Percentiles rank a stretch among this genome's conserved stretches.
Conservation (phyloP, 768 basidiomycete genomes). For the Suillus cothurnatus region DNA sequence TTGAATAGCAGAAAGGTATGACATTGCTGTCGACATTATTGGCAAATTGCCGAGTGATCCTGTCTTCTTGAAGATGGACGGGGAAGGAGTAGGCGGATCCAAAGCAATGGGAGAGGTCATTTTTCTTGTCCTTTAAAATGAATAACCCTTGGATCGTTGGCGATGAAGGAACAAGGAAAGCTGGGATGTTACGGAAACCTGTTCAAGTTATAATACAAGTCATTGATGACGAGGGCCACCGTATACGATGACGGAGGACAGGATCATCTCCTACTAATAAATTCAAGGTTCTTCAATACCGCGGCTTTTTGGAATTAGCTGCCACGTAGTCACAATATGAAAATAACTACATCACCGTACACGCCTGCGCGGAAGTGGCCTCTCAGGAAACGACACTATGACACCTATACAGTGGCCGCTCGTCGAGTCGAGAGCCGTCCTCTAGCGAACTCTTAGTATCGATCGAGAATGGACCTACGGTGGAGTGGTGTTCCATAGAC, state of each 20-base stretch:
- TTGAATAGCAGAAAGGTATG: slow-evolving; percentile 65
- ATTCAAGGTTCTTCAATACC: not conserved
- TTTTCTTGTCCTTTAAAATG: slow-evolving; percentile 10
- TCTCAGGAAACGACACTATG: not conserved
- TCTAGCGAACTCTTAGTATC: not conserved
- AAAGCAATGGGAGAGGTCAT: slow-evolving; percentile 70
- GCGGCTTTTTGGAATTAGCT: not conserved
- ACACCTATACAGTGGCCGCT: not conserved
- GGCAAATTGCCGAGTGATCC: slow-evolving; percentile 35
- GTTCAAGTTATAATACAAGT: not conserved
- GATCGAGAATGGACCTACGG: not conserved
- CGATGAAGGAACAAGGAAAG: slow-evolving; percentile 6
- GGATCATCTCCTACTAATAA: not conserved
- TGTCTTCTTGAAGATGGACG: slow-evolving; percentile 68
- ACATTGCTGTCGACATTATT: slow-evolving; percentile 52
- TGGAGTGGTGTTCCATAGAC: not conserved
- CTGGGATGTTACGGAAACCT: not conserved
- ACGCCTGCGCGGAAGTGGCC: not conserved
- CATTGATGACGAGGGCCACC: not conserved
- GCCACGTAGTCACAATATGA: not conserved
- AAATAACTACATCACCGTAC: not conserved
- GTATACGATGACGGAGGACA: not conserved
- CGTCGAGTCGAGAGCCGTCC: not conserved
- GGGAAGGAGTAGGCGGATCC: slow-evolving; percentile 47
- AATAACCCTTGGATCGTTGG: slow-evolving; percentile 11